phyloP scores from a whole-genome alignment of 495 filamentous ascomycete genomes.

The Aspergillus conjunctus region DNA sequence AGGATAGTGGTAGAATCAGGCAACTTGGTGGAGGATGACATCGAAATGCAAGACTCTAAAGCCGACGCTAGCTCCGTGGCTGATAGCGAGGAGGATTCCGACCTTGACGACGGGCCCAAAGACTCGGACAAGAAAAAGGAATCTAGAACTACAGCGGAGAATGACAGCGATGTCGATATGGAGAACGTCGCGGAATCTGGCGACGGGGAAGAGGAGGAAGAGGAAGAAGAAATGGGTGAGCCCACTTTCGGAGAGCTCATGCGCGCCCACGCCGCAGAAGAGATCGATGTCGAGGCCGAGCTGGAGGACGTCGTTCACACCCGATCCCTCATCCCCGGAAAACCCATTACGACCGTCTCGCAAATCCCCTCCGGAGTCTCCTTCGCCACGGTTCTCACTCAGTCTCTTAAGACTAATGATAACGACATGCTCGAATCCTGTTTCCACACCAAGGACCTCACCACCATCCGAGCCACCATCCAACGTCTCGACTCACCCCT shows the following conservation, averaged over 20 bases:
- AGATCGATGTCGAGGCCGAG: conserved; percentile 73
- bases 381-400: conserved; percentile 84
- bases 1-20: conserved; percentile 63
- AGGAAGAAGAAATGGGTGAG: conserved; percentile 56
- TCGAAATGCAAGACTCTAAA: conserved; percentile 55
- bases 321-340: conserved; percentile 41
- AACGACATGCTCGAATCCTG: conserved; percentile 85
- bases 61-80: conserved; percentile 39
- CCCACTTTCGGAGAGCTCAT: conserved; percentile 89
- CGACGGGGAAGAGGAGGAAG: conserved; percentile 34
- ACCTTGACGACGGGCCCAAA: conserved; percentile 44
- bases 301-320: conserved; percentile 45
- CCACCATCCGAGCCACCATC: conserved; percentile 81
- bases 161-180: conserved; percentile 49
- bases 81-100: conserved; percentile 37
- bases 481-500: conserved; percentile 84
- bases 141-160: conserved; percentile 31
- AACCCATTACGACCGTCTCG: conserved; percentile 43
- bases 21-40: conserved; percentile 43
- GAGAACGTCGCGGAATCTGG: conserved; percentile 39
- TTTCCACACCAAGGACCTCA: conserved; percentile 72
- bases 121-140: conserved; percentile 40
- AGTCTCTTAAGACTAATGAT: conserved; percentile 92
- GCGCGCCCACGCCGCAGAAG: conserved; percentile 64
- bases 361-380: conserved; percentile 75